Base-by-base conservation (phyloP, 768 basidiomycete genomes). In the Sistotremastrum suecicum region DNA sequence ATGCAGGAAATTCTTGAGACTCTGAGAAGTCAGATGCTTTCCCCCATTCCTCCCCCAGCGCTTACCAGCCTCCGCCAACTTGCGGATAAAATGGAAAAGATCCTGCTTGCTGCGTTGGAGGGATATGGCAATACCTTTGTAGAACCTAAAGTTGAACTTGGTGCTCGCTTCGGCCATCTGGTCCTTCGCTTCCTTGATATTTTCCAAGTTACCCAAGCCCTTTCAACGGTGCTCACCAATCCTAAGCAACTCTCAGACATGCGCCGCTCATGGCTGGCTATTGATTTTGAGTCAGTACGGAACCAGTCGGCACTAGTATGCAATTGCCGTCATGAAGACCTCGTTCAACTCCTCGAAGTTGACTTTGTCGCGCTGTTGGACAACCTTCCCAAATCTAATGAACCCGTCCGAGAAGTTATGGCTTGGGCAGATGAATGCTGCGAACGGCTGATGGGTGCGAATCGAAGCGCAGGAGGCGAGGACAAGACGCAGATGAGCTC, bases 241-340 rank as follows among this genome's bases (percentile, higher is more conserved):
- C 82, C 78, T 62, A 87, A 87, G 59, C 85, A 88, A 57, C 71
- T 89, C 49, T 59, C 68, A 3, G 87, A 90, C 51, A 89, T 91
- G 85, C 80, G 81, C 42, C 72, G 80, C 46, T 86, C 88, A 28
- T 91, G 89, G 87, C 69, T 74, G 50, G 84, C 83, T 61, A 76
- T 91, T 39, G 85, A 91, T 58, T 90, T 91, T 53, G 86, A 90
- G 60, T 86, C 84, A 31, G 85, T 91, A 46, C 76, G 87, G 50
- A 90, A 91, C 56, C 88, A 91, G 57, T 86, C 84, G n/a, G 88
- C 88, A 11, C 66, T 91, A 55, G 88, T 90, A 31, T 89, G 87
- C 72, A 89, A 90, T 58, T 90, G 88, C 60, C 81, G 88, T 42
- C 86, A 89, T 53, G 88, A 89, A 62, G 85, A 89, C 54, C 71